Conservation (phyloP, 202 grass and related monocot genomes). For the Schoenoplectus triqueter region DNA sequence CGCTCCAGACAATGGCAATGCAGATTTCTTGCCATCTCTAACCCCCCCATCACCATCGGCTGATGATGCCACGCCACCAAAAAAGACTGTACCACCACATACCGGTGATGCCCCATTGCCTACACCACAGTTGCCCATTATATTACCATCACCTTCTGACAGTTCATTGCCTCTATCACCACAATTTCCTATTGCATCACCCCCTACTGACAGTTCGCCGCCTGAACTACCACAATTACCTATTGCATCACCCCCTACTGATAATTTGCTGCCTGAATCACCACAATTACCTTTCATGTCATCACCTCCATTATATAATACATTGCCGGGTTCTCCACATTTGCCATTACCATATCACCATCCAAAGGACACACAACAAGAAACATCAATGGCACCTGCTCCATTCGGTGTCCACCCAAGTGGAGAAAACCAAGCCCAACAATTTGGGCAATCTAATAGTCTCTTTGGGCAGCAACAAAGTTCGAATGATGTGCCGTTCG, state of each 20-base stretch:
- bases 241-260: background rate
- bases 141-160: background rate
- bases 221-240: constrained; percentile 10
- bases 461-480: constrained; percentile 29
- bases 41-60: background rate
- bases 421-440: constrained; percentile 8
- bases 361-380: background rate
- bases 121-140: constrained; percentile 22
- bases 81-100: too few species aligned
- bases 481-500: background rate
- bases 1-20: background rate
- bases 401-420: constrained; percentile 25
- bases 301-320: background rate
- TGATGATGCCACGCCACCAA: background rate
- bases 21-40: background rate
- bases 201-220: background rate
- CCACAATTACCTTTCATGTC: constrained; percentile 19
- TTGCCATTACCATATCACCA: constrained; percentile 26
- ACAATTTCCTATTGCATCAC: background rate
- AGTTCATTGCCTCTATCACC: constrained; percentile 5
- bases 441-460: constrained; percentile 26
- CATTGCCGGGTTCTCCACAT: constrained; percentile 11
- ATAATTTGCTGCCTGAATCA: background rate
- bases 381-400: background rate
- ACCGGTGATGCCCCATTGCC: background rate